Evolutionary conservation across 345 rosid species (phyloP), one percentile per base, ranked within the genome.

Genomic region (Hibiscus syriacus): DNA sequence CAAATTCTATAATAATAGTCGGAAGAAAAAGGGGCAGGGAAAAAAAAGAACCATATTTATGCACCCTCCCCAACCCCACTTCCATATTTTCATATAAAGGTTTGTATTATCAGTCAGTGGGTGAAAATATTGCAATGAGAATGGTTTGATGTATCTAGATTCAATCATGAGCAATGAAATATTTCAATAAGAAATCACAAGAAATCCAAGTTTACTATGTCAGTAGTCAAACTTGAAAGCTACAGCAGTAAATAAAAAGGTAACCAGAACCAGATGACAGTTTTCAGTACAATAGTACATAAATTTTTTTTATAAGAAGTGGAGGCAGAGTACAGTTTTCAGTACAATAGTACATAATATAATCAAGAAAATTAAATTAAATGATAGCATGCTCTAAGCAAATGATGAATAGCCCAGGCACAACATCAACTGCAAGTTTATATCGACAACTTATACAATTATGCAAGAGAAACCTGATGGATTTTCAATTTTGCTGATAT

Each of bases 401-500:
- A 52, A 66, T 16, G 3, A 52, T 50, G 41, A 63, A 65, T 6
- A 16, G 12, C 30, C 34, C 23, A 6, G 14, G 13, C 54, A 38
- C 58, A 49, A 46, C 13, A 56, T 46, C 54, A 57, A 32, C 49
- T 4, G 61, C 8, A 36, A 67, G 10, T 39, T 60, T 34, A 19
- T 49, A 34, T 46, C 26, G 26, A 27, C 30, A 67, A 22, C 61
- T 29, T 29, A 60, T 20, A 29, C 6, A 75, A 57, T 11, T 41
- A 64, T 66, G 48, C 64, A 71, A 73, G 22, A 63, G 74, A 43
- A 74, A 95, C 99, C 99, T 95, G 99, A 78, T 95, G 99, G 49
- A 76, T 87, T 81, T 95, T 95, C 81, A 95, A 73, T 82, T 88
- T 90, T 43, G 87, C 80, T 3, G 99, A 88, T 82, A 92, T 83